These are phyloP conservation scores for Talaromyces trachyspermus DNA, from an alignment of 495 filamentous ascomycete genomes.

Conservation along the genomic window DNA sequence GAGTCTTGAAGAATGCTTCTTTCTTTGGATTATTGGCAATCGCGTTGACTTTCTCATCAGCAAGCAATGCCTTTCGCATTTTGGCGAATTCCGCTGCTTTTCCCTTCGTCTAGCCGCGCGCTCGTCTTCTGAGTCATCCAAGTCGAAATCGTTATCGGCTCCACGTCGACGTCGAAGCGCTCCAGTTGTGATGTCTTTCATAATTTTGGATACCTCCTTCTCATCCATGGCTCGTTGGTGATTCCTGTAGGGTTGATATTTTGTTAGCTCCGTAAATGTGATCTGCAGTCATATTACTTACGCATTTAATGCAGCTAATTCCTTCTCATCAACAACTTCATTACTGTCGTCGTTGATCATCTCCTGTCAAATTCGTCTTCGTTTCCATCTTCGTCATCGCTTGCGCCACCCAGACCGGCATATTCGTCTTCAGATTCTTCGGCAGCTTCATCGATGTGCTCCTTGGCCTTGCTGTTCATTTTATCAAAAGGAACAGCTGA, in stretches of 20 bases:
- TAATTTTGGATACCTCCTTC: slow-evolving; percentile 79
- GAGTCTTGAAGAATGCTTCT: slow-evolving; percentile 76
- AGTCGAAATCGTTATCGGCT: slow-evolving; percentile 64
- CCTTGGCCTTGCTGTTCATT: slow-evolving; percentile 79
- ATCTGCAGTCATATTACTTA: slow-evolving; percentile 51
- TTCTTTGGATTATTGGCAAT: slow-evolving; percentile 89
- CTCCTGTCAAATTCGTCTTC: slow-evolving; percentile 60
- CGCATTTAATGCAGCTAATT: slow-evolving; percentile 82
- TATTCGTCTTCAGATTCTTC: slow-evolving; percentile 99
- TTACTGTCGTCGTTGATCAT: slow-evolving; percentile 87
- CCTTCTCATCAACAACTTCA: slow-evolving; percentile 66
- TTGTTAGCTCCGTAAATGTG: no score
- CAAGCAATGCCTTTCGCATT: slow-evolving; percentile 81
- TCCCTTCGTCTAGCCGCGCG: slow-evolving; percentile 65
- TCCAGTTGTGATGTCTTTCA: slow-evolving; percentile 86
- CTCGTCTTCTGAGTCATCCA: slow-evolving; percentile 84
- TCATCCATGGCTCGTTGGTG: slow-evolving; percentile 47
- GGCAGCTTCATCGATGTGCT: slow-evolving; percentile 86
- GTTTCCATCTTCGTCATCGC: slow-evolving; percentile 75
- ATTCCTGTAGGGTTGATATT: slow-evolving; percentile 22
- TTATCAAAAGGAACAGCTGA: slow-evolving; percentile 57
- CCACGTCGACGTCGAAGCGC: slow-evolving; percentile 71
- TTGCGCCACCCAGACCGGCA: slow-evolving; percentile 83
- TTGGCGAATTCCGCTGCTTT: slow-evolving; percentile 85
- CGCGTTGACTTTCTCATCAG: slow-evolving; percentile 85